Base-by-base conservation (phyloP, 2,329 filamentous ascomycete genomes). In the Fusarium napiforme region DNA sequence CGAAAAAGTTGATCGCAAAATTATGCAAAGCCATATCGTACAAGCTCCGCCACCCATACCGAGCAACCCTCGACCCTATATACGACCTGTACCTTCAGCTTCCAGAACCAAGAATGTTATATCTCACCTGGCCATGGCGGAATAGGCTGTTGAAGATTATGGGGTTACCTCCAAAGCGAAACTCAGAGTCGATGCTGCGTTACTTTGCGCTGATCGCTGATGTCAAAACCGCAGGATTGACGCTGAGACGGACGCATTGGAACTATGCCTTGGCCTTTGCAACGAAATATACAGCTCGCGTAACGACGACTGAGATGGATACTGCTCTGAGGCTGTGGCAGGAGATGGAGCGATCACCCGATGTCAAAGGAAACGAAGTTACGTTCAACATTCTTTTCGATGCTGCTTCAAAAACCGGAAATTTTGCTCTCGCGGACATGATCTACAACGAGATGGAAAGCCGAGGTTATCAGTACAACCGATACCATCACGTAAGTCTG, bases 341-440 rank as follows among this genome's bases (percentile, higher is more conserved):
- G 73, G 91, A 96, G 77, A 98, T 98, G 95, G 96, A 99, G 81
- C 87, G 89, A 52, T 84, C 90, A 9, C 91, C 91, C 4, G 87
- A 89, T 2, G 81, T 94, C 19, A 83, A 84, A 74, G 91, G 89
- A 40, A 93, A 93, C 75, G 87, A 90, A 55, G 92, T 95, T n/a
- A 97, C 96, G 0, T 97, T 99, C 82, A 97, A 96, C 79, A 93
- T 98, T 52, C 87, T 99, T 18, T 98, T 97, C 76, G 93, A 98
- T 78, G 89, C 94, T 16, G 94, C 96, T 2, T 90, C 94, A 75
- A 97, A 96, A 81, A 91, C 94, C 0, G 93, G 93, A 43, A 96
- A 97, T 78, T 97, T 93, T 74, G 85, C 86, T 2, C 88, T 98
- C 28, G 95, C 95, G 7, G 93, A 98, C 76, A 93, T 94, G 84